phyloP scores from a whole-genome alignment of 148 eudicot genomes.

The Rhododendron simsii region DNA sequence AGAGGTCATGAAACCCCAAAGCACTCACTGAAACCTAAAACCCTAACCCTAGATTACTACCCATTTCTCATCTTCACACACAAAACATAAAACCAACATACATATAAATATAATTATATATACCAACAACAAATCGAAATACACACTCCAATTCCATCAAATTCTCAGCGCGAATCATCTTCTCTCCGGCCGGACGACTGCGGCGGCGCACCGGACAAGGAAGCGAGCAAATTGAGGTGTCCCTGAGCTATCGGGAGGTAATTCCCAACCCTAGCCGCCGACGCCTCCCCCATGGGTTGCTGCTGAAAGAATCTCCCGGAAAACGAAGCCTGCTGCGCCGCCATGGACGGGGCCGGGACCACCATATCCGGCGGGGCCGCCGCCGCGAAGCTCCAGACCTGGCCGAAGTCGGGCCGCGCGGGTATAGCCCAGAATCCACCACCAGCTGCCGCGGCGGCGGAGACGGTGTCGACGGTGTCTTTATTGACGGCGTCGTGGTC shows the following conservation, averaged over 20 bases:
- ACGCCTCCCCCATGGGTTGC: constrained; percentile 47
- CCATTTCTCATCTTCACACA: constrained; percentile 19
- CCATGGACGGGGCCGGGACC: constrained; percentile 33
- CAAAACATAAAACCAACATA: constrained; percentile 9
- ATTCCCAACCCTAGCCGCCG: constrained; percentile 77
- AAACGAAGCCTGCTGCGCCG: constrained; percentile 20
- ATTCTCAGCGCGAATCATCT: constrained; percentile 36
- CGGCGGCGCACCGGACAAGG: constrained; percentile 59
- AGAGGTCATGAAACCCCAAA: constrained; percentile 12
- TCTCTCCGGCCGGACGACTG: constrained; percentile 39
- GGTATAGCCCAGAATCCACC: constrained; percentile 70
- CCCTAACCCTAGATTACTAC: constrained; percentile 24
- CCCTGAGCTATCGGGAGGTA: constrained; percentile 60
- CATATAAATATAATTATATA: not conserved
- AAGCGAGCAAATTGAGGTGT: constrained; percentile 78
- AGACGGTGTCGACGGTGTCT: constrained; percentile 16
- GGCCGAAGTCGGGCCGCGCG: constrained; percentile 62
- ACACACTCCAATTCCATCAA: not conserved
- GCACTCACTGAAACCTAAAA: constrained; percentile 14
- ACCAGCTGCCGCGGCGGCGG: constrained; percentile 26
- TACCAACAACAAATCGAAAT: constrained; percentile 2
- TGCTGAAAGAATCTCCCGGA: constrained; percentile 47
- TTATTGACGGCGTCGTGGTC: constrained; percentile 20
- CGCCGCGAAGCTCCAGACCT: constrained; percentile 72
- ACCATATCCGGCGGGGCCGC: constrained; percentile 67